Conservation (phyloP, 2,329 filamentous ascomycete species). For the Moelleriella libera region DNA sequence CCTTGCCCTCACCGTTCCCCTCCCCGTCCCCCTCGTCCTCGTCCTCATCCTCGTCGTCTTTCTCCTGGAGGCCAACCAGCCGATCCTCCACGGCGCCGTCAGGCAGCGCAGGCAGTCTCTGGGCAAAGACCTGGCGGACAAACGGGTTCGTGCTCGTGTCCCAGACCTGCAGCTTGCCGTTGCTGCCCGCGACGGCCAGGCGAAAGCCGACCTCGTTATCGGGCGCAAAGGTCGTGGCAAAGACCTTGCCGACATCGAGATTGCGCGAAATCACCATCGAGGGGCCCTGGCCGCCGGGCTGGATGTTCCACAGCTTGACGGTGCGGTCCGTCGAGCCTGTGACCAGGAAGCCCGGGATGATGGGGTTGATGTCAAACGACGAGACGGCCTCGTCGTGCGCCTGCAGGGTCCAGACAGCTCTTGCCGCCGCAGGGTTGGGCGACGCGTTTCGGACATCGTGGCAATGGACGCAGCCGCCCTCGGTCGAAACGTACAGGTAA, state of each 20-base stretch:
- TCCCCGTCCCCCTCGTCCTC: constrained; percentile 23
- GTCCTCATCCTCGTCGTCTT: constrained; percentile 41
- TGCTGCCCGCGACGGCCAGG: constrained; percentile 85
- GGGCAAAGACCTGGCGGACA: constrained; percentile 70
- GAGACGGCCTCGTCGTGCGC: constrained; percentile 89
- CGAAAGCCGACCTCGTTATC: constrained; percentile 86
- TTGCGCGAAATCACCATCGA: constrained; percentile 86
- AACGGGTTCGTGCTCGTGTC: constrained; percentile 87
- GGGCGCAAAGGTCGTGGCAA: constrained; percentile 79
- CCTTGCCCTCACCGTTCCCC: constrained; percentile 37
- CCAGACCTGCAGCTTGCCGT: constrained; percentile 87
- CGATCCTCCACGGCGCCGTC: constrained; percentile 57
- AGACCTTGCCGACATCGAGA: constrained; percentile 87
- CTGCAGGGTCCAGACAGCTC: constrained; percentile 87
- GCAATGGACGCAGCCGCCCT: constrained; percentile 82
- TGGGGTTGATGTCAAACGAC: constrained; percentile 80
- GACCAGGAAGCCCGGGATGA: constrained; percentile 82
- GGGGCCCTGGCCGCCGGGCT: constrained; percentile 64
- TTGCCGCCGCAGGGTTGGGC: constrained; percentile 56
- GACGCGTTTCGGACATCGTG: constrained; percentile 74
- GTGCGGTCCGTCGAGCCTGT: constrained; percentile 90
- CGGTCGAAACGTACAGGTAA: constrained; percentile 91
- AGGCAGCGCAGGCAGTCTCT: constrained; percentile 42
- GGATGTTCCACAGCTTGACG: constrained; percentile 94
- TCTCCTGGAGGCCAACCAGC: constrained; percentile 57